Evolutionary conservation across 768 basidiomycete genomes (phyloP).

Genomic region (Suillus discolor): DNA sequence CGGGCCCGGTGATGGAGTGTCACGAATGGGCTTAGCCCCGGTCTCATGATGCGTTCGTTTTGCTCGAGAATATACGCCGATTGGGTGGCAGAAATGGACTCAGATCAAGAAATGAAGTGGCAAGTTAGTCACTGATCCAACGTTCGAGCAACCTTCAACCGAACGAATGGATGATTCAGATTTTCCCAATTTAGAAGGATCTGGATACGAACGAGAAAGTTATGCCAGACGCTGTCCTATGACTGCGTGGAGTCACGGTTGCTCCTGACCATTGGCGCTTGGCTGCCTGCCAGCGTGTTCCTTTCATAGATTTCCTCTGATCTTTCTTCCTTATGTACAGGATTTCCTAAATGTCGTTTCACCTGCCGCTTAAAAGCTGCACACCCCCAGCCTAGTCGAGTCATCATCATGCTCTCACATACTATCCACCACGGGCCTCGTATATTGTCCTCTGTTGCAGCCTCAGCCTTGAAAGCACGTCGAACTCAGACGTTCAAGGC

Average conservation of each 20-base stretch:
- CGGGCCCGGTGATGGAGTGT: not conserved
- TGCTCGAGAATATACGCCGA: not conserved
- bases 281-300: slow-evolving; percentile 4
- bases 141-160: not conserved
- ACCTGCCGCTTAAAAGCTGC: slow-evolving; percentile 22
- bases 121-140: not conserved
- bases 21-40: not conserved
- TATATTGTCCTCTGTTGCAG: slow-evolving; percentile 25
- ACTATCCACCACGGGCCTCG: slow-evolving; percentile 29
- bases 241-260: not conserved
- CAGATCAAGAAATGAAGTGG: not conserved
- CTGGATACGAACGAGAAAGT: not conserved
- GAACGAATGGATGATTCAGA: not conserved
- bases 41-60: slow-evolving; percentile 1
- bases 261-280: not conserved
- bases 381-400: slow-evolving; percentile 6
- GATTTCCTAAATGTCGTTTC: slow-evolving; percentile 7
- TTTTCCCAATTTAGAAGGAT: not conserved
- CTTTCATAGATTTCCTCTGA: slow-evolving; percentile 3
- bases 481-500: slow-evolving; percentile 49
- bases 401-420: slow-evolving; percentile 45
- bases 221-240: slow-evolving; percentile 4
- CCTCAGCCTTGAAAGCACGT: slow-evolving; percentile 36
- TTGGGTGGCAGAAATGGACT: not conserved
- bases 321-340: slow-evolving; percentile 8